Conservation (phyloP, 352 stramenopile genomes). For the Plasmopara muralis region DNA sequence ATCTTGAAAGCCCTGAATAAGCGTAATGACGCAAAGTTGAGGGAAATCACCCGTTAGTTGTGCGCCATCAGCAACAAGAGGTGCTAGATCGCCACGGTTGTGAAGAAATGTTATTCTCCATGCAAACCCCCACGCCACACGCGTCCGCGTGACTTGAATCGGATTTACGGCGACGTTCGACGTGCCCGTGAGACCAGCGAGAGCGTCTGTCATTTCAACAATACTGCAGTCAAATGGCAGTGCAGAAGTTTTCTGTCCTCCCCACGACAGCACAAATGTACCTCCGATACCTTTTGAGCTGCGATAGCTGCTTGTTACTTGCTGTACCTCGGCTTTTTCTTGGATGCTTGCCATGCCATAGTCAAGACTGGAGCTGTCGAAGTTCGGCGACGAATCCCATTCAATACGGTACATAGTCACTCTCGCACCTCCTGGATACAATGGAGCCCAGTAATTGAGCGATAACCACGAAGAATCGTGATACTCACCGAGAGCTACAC, state of each 20-base stretch:
- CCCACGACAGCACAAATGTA: conserved; percentile 91
- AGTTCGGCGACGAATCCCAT: conserved; percentile 80
- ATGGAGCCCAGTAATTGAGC: conserved; percentile 72
- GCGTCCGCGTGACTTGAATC: conserved; percentile 56
- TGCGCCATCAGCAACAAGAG: conserved; percentile 73
- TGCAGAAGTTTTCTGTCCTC: conserved; percentile 57
- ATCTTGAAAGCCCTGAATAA: conserved; percentile 16
- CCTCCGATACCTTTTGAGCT: conserved; percentile 63
- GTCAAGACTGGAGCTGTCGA: conserved; percentile 71
- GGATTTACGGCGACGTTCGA: conserved; percentile 65
- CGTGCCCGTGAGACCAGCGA: conserved; percentile 76
- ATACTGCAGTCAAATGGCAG: conserved; percentile 68
- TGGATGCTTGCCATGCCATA: conserved; percentile 85
- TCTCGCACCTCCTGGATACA: conserved; percentile 81
- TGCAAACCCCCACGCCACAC: conserved; percentile 78
- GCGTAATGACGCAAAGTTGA: conserved; percentile 70
- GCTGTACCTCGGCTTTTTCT: conserved; percentile 88
- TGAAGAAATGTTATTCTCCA: conserved; percentile 91
- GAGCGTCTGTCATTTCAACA: conserved; percentile 60
- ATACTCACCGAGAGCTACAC: conserved; percentile 74
- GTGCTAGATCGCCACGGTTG: conserved; percentile 82
- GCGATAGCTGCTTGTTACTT: conserved; percentile 63
- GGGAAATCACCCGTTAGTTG: conserved; percentile 87
- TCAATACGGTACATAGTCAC: conserved; percentile 92
- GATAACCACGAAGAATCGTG: conserved; percentile 67